phyloP scores from a whole-genome alignment of 345 rosid genomes.

The Bruguiera sexangula region DNA sequence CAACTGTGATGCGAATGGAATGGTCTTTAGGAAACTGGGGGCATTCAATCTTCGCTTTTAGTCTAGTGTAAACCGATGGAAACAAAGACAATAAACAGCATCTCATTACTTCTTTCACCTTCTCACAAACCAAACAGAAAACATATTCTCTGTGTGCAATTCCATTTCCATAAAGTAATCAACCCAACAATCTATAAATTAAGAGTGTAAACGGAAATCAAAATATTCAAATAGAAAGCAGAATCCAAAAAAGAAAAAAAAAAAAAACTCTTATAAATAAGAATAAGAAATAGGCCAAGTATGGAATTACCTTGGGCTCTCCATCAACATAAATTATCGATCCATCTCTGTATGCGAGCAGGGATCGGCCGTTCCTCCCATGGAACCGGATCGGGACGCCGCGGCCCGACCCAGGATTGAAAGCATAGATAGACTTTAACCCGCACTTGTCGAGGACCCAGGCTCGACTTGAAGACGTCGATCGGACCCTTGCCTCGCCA shows the following conservation, averaged over 20 bases:
- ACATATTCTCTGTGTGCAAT: too few relatives aligned
- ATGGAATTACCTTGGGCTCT: conserved; percentile 60
- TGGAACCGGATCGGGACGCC: conserved; percentile 76
- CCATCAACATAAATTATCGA: conserved; percentile 74
- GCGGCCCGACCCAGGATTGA: conserved; percentile 61
- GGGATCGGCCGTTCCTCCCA: conserved; percentile 73
- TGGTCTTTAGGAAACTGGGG: too few relatives aligned
- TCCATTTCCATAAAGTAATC: too few relatives aligned
- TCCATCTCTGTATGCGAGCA: conserved; percentile 67
- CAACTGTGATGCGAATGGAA: too few relatives aligned
- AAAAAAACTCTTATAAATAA: not conserved
- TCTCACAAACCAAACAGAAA: too few relatives aligned
- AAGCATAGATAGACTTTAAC: conserved; percentile 72
- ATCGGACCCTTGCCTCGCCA: conserved; percentile 78
- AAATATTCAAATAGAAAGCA: not conserved
- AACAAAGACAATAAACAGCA: too few relatives aligned
- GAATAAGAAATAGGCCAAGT: conserved; percentile 17
- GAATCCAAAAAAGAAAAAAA: not conserved
- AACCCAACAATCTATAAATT: not conserved
- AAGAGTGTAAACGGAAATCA: not conserved
- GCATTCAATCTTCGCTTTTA: too few relatives aligned
- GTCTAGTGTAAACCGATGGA: too few relatives aligned
- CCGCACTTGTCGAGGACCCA: conserved; percentile 73
- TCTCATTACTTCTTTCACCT: too few relatives aligned
- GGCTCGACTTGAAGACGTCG: conserved; percentile 64